Conservation (phyloP, 1,284 basidiomycete species). For the Golubevia sp. region DNA sequence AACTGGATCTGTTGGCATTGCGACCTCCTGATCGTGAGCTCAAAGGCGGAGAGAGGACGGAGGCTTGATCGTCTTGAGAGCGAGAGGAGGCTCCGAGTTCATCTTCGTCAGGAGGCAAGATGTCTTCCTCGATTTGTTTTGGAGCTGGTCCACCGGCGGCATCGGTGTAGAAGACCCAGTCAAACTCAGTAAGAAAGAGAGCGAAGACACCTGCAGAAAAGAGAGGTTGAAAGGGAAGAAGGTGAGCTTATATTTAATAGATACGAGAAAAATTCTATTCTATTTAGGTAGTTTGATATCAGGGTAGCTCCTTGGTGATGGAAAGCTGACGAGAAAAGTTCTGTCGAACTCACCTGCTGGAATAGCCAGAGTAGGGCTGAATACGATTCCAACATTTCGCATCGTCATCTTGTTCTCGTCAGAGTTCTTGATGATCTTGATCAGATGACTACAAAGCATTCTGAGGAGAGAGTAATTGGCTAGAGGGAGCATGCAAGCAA, state of each 20-base stretch:
- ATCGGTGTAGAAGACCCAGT: slow-evolving; percentile 44
- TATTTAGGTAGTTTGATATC: too few species aligned
- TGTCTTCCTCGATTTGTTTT: slow-evolving; percentile 27
- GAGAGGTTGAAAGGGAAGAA: slow-evolving; percentile 17
- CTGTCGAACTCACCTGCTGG: too few species aligned
- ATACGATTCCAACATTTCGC: slow-evolving; percentile 97
- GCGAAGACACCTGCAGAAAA: slow-evolving; percentile 39
- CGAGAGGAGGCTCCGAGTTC: slow-evolving; percentile 4
- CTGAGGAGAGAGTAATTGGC: slow-evolving; percentile 92
- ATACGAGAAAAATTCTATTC: too few species aligned
- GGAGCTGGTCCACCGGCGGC: slow-evolving; percentile 39
- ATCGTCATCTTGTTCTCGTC: slow-evolving; percentile 96
- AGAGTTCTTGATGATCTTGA: slow-evolving; percentile 89
- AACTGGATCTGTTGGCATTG: background rate
- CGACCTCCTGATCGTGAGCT: background rate
- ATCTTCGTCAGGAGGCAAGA: slow-evolving; percentile 9
- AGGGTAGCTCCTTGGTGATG: too few species aligned
- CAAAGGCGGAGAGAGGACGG: background rate
- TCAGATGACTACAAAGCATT: slow-evolving; percentile 91
- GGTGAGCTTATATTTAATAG: too few species aligned
- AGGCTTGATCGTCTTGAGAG: background rate
- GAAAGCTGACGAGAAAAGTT: too few species aligned
- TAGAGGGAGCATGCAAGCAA: slow-evolving; percentile 84
- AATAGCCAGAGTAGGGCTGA: slow-evolving; percentile 90
- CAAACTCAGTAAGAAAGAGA: slow-evolving; percentile 50